Percentiles rank a stretch among this genome's conserved stretches.
These are phyloP conservation scores for Candolleomyces efflorescens DNA, from an alignment of 768 basidiomycete genomes.

Conservation along the genomic window DNA sequence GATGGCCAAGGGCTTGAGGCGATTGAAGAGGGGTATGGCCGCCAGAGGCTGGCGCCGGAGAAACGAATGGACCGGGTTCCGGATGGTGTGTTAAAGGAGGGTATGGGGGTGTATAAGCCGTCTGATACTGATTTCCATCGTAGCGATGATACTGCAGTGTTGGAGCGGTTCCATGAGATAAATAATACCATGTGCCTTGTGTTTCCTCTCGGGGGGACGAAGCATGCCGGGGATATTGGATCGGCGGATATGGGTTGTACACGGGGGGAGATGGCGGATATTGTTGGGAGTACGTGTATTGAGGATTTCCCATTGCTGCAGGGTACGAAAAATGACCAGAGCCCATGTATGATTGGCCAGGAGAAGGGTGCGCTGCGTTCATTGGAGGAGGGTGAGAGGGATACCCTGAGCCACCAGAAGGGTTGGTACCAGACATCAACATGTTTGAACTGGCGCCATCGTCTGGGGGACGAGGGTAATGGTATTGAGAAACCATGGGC, in stretches of 20 bases:
- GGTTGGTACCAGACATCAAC: neutral
- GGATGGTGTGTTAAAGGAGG: slow-evolving; percentile 17
- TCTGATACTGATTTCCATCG: slow-evolving; percentile 21
- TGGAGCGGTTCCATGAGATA: slow-evolving; percentile 24
- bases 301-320: slow-evolving; percentile 11
- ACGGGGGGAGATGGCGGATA: slow-evolving; percentile 29
- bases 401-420: neutral
- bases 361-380: neutral
- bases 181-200: slow-evolving; percentile 54
- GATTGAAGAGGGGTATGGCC: slow-evolving; percentile 12
- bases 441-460: slow-evolving; percentile 13
- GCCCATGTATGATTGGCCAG: neutral
- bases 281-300: slow-evolving; percentile 34
- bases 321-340: neutral
- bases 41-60: slow-evolving; percentile 15
- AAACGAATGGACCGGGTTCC: slow-evolving; percentile 16
- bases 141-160: slow-evolving; percentile 20
- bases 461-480: slow-evolving; percentile 32
- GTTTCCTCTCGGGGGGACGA: slow-evolving; percentile 15
- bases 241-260: slow-evolving; percentile 21
- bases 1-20: slow-evolving; percentile 6
- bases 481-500: slow-evolving; percentile 38
- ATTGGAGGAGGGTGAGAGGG: neutral
- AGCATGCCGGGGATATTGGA: slow-evolving; percentile 21
- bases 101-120: slow-evolving; percentile 27